Percentiles rank a stretch among this genome's conserved stretches.
These are phyloP conservation scores for Hanseniaspora clermontiae DNA, from an alignment of 805 yeast genomes.

Conservation along the genomic window DNA sequence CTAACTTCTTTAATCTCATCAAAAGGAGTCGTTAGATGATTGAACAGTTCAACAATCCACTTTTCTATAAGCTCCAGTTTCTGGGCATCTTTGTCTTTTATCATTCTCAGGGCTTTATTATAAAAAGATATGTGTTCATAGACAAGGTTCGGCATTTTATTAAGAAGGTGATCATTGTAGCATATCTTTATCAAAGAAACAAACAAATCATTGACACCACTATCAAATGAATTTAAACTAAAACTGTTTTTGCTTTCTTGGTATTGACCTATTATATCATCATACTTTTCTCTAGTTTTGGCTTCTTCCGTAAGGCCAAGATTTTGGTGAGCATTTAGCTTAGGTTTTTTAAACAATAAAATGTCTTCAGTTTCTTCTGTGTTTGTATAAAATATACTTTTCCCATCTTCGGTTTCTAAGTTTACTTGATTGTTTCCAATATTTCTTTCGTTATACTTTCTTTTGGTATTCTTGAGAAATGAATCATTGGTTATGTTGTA, in stretches of 20 bases:
- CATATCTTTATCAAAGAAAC: neutral
- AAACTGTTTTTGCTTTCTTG: neutral
- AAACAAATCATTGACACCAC: neutral
- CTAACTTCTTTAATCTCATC: neutral
- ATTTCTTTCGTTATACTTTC: neutral
- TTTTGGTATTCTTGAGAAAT: neutral
- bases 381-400: neutral
- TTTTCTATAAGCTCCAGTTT: neutral
- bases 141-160: neutral
- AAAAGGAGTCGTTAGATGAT: neutral
- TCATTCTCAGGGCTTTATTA: constrained; percentile 14
- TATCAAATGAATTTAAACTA: neutral
- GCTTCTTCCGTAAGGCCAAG: neutral
- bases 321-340: neutral
- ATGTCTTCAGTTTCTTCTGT: neutral
- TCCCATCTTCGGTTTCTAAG: neutral
- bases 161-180: constrained; percentile 7
- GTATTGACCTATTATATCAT: neutral
- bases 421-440: neutral
- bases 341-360: neutral
- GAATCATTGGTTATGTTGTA: constrained; percentile 2
- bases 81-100: neutral
- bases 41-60: neutral
- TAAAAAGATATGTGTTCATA: constrained; percentile 15
- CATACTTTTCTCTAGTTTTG: neutral